Percentiles rank a stretch among this genome's conserved stretches.
Evolutionary conservation across 2,329 filamentous ascomycete species (phyloP).

Genomic region (Leptoxyphium fumago): DNA sequence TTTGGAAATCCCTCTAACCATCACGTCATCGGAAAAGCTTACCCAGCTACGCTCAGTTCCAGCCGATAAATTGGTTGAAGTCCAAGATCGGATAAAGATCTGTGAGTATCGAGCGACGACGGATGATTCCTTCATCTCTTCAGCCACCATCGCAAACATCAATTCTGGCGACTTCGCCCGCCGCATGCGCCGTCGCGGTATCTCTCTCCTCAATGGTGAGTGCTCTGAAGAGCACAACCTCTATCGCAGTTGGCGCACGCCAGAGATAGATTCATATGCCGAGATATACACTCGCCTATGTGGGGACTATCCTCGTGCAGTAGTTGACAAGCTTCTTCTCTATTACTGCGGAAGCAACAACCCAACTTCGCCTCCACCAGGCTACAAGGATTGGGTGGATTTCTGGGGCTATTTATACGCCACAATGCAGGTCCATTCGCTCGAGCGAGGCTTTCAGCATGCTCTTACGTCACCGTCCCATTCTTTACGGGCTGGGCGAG

Average conservation of each 20-base stretch:
- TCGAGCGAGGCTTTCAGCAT: conserved; percentile 37
- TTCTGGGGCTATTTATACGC: conserved; percentile 42
- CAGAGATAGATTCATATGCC: conserved; percentile 24
- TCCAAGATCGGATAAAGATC: conserved; percentile 27
- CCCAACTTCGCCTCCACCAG: conserved; percentile 20
- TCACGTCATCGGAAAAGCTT: conserved; percentile 31
- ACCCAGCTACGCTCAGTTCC: conserved; percentile 27
- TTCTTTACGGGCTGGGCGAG: conserved; percentile 22
- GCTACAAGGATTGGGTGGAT: conserved; percentile 33
- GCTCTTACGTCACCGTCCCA: conserved; percentile 25
- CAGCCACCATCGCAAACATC: conserved; percentile 30
- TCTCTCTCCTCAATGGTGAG: conserved; percentile 40
- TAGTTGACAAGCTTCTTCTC: conserved; percentile 29
- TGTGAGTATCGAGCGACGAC: conserved; percentile 41
- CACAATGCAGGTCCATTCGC: conserved; percentile 40
- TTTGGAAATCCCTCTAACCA: conserved; percentile 28
- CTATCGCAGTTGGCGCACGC: conserved; percentile 37
- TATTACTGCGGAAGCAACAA: conserved; percentile 28
- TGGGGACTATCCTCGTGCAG: conserved; percentile 36
- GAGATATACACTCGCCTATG: conserved; percentile 32
- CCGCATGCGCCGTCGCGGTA: conserved; percentile 28
- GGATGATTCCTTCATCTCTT: conserved; percentile 33
- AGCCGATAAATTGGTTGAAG: conserved; percentile 26
- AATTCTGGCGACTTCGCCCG: conserved; percentile 34
- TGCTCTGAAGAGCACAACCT: conserved; percentile 38